Evolutionary conservation across 1,139 yeast genomes (phyloP).

Genomic region (Suhomyces bolitotheri): DNA sequence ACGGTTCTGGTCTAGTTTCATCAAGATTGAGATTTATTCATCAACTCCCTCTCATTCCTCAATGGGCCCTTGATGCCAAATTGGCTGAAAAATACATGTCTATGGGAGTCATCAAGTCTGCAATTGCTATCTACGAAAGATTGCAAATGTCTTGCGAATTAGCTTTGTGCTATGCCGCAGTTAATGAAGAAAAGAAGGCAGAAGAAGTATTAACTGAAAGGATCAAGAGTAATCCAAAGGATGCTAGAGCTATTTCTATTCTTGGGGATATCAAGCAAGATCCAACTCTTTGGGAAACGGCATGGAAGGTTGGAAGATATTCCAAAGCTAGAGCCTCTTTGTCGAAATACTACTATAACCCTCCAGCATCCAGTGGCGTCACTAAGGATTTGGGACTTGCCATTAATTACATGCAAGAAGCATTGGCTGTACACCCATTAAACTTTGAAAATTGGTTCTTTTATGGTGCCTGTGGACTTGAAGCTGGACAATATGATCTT

Average conservation of each 20-base stretch:
- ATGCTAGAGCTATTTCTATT: conserved; percentile 82
- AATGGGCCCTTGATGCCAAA: conserved; percentile 80
- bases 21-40: conserved; percentile 69
- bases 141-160: conserved; percentile 77
- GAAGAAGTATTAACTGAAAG: conserved; percentile 56
- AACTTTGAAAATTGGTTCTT: conserved; percentile 85
- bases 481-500: conserved; percentile 64
- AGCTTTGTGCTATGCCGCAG: conserved; percentile 88
- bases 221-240: conserved; percentile 59
- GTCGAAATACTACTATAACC: conserved; percentile 68
- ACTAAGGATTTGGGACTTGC: conserved; percentile 56
- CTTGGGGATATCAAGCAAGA: conserved; percentile 84
- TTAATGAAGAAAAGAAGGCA: conserved; percentile 73
- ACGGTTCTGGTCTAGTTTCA: conserved; percentile 38
- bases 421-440: conserved; percentile 74
- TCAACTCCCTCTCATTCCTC: conserved; percentile 74
- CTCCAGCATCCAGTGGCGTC: conserved; percentile 58
- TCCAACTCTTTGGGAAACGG: conserved; percentile 74
- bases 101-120: conserved; percentile 81
- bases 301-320: conserved; percentile 86
- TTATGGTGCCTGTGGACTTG: conserved; percentile 89
- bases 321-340: conserved; percentile 85
- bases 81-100: conserved; percentile 89
- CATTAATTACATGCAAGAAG: conserved; percentile 69
- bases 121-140: conserved; percentile 85